A percentile compares a stretch with the other conserved stretches of the same genome.
Conservation (phyloP, 2,329 filamentous ascomycete species). For the Pseudocercospora cruenta region DNA sequence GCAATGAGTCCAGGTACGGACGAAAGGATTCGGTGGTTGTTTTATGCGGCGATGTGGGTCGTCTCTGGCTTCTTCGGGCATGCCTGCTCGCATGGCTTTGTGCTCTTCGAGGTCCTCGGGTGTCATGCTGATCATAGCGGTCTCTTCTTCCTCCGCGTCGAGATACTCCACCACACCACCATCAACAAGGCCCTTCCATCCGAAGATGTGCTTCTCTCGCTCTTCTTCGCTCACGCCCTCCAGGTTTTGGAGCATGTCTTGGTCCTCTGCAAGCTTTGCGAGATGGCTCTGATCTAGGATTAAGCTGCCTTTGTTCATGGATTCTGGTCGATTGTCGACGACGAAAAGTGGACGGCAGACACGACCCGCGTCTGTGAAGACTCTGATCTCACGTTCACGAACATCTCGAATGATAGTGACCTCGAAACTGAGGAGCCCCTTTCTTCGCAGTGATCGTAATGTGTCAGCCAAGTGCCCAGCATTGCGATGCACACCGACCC, state of each 20-base stretch:
- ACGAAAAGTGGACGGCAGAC: constrained; percentile 94
- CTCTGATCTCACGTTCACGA: constrained; percentile 95
- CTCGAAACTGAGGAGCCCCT: constrained; percentile 84
- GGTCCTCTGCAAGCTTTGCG: constrained; percentile 72
- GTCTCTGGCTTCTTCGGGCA: constrained; percentile 59
- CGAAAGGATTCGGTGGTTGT: constrained; percentile 81
- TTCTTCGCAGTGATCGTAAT: constrained; percentile 53
- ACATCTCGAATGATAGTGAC: constrained; percentile 96
- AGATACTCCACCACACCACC: constrained; percentile 92
- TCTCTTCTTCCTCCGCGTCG: constrained; percentile 97
- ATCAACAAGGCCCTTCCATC: constrained; percentile 84
- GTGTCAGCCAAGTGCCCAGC: constrained; percentile 77
- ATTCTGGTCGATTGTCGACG: constrained; percentile 80
- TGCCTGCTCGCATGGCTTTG: constrained; percentile 43
- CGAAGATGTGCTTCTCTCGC: constrained; percentile 66
- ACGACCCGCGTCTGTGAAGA: constrained; percentile 94
- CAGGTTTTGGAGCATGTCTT: constrained; percentile 51
- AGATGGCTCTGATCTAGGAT: constrained; percentile 86
- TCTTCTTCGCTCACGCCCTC: constrained; percentile 61
- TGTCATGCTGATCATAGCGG: constrained; percentile 98
- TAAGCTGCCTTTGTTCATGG: constrained; percentile 74
- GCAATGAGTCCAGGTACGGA: constrained; percentile 95
- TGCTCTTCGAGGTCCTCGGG: constrained; percentile 83
- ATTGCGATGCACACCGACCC: constrained; percentile 94
- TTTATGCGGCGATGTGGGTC: constrained; percentile 87